Conservation (phyloP, 352 stramenopile species). For the Globisporangium nagaii region DNA sequence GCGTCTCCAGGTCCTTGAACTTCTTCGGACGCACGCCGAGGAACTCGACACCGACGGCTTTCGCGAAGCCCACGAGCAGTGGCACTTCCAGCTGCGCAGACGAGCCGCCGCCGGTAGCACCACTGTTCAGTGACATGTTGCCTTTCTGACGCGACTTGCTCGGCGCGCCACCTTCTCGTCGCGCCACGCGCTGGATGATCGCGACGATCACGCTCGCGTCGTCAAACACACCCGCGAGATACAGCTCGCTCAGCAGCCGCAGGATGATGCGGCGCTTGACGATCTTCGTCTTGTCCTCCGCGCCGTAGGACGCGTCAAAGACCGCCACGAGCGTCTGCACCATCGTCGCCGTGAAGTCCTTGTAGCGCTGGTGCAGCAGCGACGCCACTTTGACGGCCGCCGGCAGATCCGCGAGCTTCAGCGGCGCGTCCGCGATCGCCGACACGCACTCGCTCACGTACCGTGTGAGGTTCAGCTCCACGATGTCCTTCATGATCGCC, state of each 20-base stretch:
- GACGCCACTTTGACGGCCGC: conserved; percentile 84
- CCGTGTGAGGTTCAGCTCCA: conserved; percentile 91
- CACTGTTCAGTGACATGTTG: conserved; percentile 24
- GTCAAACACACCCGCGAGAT: conserved; percentile 69
- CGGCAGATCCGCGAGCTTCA: conserved; percentile 84
- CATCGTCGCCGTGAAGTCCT: conserved; percentile 76
- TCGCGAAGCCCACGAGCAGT: conserved; percentile 93
- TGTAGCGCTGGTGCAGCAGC: conserved; percentile 90
- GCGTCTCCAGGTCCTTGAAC: conserved; percentile 49
- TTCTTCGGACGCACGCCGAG: conserved; percentile 64
- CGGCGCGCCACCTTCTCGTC: conserved; percentile 42
- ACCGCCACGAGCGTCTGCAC: conserved; percentile 40
- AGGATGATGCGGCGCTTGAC: conserved; percentile 70
- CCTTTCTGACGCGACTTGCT: conserved; percentile 27
- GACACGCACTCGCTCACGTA: conserved; percentile 95
- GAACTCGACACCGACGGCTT: conserved; percentile 89
- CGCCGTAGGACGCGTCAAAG: conserved; percentile 53
- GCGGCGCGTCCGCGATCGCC: conserved; percentile 78
- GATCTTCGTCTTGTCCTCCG: conserved; percentile 72
- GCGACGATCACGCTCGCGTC: conserved; percentile 70
- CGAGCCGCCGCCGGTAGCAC: conserved; percentile 1
- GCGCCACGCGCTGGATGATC: conserved; percentile 75
- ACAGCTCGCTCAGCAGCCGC: conserved; percentile 80
- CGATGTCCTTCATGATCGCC: conserved; percentile 78
- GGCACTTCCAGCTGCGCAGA: conserved; percentile 85